Conservation (phyloP, 768 basidiomycete species). For the Tephrocybe rancida region DNA sequence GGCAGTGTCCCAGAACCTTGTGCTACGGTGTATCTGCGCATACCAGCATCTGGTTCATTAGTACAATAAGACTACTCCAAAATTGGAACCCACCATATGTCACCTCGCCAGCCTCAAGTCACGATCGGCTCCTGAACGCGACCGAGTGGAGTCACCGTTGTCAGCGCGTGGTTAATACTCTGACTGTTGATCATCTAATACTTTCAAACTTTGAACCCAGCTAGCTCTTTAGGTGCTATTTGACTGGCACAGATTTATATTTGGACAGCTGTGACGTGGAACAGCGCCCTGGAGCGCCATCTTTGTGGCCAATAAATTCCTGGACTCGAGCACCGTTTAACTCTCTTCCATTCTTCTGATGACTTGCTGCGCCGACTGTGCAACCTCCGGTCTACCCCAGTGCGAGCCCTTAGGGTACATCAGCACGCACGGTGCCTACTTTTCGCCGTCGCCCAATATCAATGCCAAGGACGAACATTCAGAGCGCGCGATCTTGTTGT, state of each 20-base stretch:
- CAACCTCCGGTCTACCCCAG: conserved; percentile 42
- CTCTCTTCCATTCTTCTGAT: conserved; percentile 2
- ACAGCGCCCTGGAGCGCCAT: conserved; percentile 11
- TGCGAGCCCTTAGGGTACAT: conserved; percentile 49
- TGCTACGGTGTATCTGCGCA: background rate
- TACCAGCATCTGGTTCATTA: no score
- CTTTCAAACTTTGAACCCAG: background rate
- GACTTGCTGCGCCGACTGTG: conserved; percentile 36
- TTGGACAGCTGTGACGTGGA: conserved; percentile 14
- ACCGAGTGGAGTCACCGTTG: background rate
- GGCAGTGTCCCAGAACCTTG: background rate
- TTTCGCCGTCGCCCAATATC: conserved; percentile 31
- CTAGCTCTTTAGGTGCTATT: background rate
- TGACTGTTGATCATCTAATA: background rate
- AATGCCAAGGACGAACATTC: conserved; percentile 22
- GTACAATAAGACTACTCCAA: no score
- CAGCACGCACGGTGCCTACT: conserved; percentile 45
- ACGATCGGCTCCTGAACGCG: background rate
- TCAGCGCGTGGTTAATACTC: background rate
- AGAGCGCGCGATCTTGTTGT: conserved; percentile 47
- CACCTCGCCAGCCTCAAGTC: no score
- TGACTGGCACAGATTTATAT: conserved; percentile 5
- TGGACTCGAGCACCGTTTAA: background rate
- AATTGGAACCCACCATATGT: no score
- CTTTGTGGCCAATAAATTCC: conserved; percentile 7